These are phyloP conservation scores for Gentiana macrophylla DNA, from an alignment of 257 asterid genomes.

Conservation along the genomic window DNA sequence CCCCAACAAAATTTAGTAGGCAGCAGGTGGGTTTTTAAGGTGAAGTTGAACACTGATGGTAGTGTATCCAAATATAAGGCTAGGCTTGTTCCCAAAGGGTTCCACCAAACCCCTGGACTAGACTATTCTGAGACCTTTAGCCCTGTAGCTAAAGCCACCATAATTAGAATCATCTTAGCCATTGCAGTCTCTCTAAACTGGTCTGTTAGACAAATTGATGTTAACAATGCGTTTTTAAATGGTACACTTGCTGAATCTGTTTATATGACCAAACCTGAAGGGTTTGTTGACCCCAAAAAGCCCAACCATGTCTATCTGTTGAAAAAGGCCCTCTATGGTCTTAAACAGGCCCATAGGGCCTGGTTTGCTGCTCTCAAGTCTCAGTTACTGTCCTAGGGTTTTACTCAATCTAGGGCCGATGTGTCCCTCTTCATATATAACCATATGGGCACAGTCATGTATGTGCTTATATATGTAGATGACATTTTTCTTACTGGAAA, in stretches of 20 bases:
- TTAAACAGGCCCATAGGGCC: not conserved
- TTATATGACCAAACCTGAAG: not conserved
- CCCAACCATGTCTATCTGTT: not conserved
- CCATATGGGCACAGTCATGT: too few relatives aligned
- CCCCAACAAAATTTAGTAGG: not conserved
- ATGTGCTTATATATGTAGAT: too few relatives aligned
- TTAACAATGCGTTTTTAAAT: too few relatives aligned
- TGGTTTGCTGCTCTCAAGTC: too few relatives aligned
- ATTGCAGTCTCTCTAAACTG: not conserved
- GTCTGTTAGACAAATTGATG: not conserved
- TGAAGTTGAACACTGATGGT: not conserved
- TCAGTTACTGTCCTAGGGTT: too few relatives aligned
- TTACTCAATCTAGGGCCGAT: too few relatives aligned
- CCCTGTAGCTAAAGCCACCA: not conserved
- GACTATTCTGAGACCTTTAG: not conserved
- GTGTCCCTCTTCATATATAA: too few relatives aligned
- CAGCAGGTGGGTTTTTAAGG: not conserved
- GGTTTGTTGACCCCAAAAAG: not conserved
- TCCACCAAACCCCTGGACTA: not conserved
- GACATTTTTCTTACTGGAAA: too few relatives aligned
- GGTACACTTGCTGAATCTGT: not conserved
- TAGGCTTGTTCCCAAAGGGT: not conserved
- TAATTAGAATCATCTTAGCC: not conserved
- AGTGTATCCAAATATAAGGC: not conserved
- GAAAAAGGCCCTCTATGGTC: not conserved